Evolutionary conservation across 805 yeast genomes (phyloP).

Genomic region (Metschnikowia shivogae): DNA sequence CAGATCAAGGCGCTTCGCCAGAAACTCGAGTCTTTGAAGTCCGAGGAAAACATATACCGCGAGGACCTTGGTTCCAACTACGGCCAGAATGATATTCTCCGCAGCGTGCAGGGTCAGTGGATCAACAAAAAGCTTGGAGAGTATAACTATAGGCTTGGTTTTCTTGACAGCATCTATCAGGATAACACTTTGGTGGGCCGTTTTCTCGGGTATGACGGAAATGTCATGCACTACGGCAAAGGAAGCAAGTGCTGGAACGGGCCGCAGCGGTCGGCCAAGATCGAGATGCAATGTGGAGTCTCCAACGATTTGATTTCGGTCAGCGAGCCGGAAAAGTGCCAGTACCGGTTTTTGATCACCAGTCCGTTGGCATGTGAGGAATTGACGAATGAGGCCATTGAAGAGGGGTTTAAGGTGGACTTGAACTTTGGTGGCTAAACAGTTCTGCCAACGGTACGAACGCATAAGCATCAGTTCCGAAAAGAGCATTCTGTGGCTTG

Average conservation of each 20-base stretch:
- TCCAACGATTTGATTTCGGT: conserved; percentile 56
- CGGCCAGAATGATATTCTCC: conserved; percentile 63
- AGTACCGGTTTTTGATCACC: conserved; percentile 52
- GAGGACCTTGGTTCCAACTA: conserved; percentile 29
- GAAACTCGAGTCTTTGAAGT: conserved; percentile 12
- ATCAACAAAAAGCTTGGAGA: conserved; percentile 56
- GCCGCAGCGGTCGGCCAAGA: conserved; percentile 68
- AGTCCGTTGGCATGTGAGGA: conserved; percentile 45
- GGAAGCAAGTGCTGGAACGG: conserved; percentile 96
- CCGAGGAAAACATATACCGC: conserved; percentile 14
- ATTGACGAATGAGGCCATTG: conserved; percentile 12
- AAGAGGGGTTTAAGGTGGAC: conserved; percentile 13
- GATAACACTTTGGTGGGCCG: conserved; percentile 20
- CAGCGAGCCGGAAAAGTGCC: conserved; percentile 86
- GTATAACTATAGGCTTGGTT: conserved; percentile 63
- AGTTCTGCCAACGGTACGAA: background rate
- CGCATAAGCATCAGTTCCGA: too few species aligned
- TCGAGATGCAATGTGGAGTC: conserved; percentile 65
- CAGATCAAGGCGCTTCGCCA: conserved; percentile 17
- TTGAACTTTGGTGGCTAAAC: background rate
- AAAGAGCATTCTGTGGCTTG: too few species aligned
- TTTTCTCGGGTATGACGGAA: conserved; percentile 23
- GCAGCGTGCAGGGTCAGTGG: conserved; percentile 52
- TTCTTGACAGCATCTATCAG: conserved; percentile 56
- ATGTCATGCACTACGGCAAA: conserved; percentile 40